A percentile compares a stretch with the other conserved stretches of the same genome.
Evolutionary conservation across 352 stramenopile species (phyloP).

Genomic region (Pythium brachiatum): DNA sequence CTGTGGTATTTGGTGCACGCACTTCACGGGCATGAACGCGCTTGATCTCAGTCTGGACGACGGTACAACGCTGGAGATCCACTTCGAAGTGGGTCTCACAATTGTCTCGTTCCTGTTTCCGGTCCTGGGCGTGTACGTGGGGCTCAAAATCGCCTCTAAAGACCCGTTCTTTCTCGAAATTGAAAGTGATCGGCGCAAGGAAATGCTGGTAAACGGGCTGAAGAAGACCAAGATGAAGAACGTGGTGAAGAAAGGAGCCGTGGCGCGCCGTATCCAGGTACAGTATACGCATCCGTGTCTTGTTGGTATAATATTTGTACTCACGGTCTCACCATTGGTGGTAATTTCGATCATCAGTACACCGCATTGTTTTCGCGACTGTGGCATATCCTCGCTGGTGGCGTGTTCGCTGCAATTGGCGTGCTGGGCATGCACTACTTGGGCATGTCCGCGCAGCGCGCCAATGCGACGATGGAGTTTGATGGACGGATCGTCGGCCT

Average conservation of each 20-base stretch:
- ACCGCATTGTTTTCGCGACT: slow-evolving; percentile 61
- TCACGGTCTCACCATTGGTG: too few species aligned
- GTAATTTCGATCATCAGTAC: too few species aligned
- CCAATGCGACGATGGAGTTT: slow-evolving; percentile 45
- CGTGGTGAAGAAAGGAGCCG: slow-evolving; percentile 44
- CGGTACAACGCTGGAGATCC: slow-evolving; percentile 35
- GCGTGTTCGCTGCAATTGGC: slow-evolving; percentile 50
- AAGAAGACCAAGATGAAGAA: slow-evolving; percentile 42
- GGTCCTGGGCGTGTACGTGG: slow-evolving; percentile 53
- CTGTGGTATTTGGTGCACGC: slow-evolving; percentile 71
- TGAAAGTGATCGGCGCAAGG: slow-evolving; percentile 49
- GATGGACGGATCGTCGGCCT: slow-evolving; percentile 38
- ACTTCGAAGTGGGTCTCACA: slow-evolving; percentile 58
- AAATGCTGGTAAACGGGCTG: slow-evolving; percentile 27
- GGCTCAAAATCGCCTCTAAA: slow-evolving; percentile 52
- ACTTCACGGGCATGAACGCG: slow-evolving; percentile 73
- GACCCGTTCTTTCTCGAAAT: slow-evolving; percentile 71
- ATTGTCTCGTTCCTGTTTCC: slow-evolving; percentile 59
- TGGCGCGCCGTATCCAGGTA: slow-evolving; percentile 38
- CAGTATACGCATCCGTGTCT: neutral
- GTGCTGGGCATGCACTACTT: slow-evolving; percentile 76
- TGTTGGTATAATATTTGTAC: neutral
- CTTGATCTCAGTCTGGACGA: slow-evolving; percentile 43
- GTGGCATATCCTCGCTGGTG: slow-evolving; percentile 45
- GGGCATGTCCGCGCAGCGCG: slow-evolving; percentile 66